phyloP scores from a whole-genome alignment of 148 eudicot species.

The Spergularia marina region DNA sequence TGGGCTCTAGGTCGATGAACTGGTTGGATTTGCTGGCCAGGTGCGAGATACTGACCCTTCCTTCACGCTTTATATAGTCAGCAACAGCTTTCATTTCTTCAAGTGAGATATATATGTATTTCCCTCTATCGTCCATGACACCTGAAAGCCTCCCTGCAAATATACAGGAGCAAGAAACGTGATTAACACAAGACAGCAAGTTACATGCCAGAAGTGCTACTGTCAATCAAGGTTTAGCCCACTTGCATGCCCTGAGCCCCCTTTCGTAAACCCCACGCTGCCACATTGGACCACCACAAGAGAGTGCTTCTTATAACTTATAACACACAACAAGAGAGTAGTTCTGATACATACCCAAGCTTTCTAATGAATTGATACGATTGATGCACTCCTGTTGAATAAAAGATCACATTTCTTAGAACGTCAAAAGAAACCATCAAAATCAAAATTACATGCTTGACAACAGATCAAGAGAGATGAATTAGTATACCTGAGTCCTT shows the following conservation, averaged over 20 bases:
- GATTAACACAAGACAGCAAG: too few species aligned
- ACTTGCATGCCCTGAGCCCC: too few species aligned
- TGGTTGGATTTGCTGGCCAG: conserved; percentile 95
- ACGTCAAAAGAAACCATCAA: background rate
- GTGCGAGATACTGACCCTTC: conserved; percentile 92
- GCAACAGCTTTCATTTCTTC: conserved; percentile 99
- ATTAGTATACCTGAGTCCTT: conserved; percentile 68
- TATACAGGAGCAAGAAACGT: background rate
- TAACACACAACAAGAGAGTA: background rate
- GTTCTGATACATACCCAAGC: conserved; percentile 55
- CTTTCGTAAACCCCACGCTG: too few species aligned
- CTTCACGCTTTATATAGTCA: conserved; percentile 82
- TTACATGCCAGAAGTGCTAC: too few species aligned
- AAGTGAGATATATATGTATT: conserved; percentile 88
- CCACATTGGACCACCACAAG: too few species aligned
- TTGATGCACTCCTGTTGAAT: conserved; percentile 81
- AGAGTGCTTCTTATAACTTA: background rate
- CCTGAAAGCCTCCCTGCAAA: conserved; percentile 84
- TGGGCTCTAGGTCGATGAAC: conserved; percentile 92
- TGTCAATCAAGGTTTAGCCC: too few species aligned
- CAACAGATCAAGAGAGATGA: background rate
- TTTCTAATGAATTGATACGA: conserved; percentile 74
- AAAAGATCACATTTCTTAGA: background rate
- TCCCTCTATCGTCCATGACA: conserved; percentile 99
- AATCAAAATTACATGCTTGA: background rate